Evolutionary conservation across 2,329 filamentous ascomycete species (phyloP).

Genomic region (Paraconiothyrium brasiliense): DNA sequence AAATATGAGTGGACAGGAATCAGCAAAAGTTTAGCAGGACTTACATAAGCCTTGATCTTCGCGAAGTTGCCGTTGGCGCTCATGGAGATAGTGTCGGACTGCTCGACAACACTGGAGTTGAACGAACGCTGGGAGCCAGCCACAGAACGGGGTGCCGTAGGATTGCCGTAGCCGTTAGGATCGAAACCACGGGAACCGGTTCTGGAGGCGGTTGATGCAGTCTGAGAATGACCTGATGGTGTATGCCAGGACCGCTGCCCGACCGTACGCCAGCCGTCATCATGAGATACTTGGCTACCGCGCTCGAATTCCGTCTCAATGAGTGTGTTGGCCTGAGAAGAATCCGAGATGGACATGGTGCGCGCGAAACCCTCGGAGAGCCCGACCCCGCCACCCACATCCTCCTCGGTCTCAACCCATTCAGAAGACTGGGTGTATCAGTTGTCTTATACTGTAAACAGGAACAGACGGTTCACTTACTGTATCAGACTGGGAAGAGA

Average conservation of each 20-base stretch:
- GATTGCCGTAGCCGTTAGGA: constrained; percentile 31
- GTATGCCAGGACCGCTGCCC: constrained; percentile 39
- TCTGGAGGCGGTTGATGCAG: constrained; percentile 9
- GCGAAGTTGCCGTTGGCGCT: constrained; percentile 32
- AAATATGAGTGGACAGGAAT: constrained; percentile 16
- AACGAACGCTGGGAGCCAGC: constrained; percentile 30
- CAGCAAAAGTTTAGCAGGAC: constrained; percentile 5
- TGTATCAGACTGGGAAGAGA: constrained; percentile 27
- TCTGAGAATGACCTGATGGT: constrained; percentile 17
- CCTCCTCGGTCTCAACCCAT: constrained; percentile 19
- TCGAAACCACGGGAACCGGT: constrained; percentile 28
- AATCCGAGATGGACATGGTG: constrained; percentile 26
- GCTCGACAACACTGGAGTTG: constrained; percentile 37
- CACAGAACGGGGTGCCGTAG: constrained; percentile 20
- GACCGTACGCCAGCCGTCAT: constrained; percentile 25
- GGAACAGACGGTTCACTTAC: constrained; percentile 23
- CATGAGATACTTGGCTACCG: constrained; percentile 11
- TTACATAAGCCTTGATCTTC: constrained; percentile 44
- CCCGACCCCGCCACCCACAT: constrained; percentile 28
- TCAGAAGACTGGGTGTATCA: constrained; percentile 21
- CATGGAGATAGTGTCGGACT: constrained; percentile 23
- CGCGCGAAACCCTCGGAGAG: constrained; percentile 28
- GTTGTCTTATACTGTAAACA: too few relatives aligned
- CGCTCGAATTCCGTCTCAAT: constrained; percentile 33
- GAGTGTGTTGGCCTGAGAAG: constrained; percentile 22